A percentile compares a stretch with the other conserved stretches of the same genome.
Evolutionary conservation across 108 stramenopile species (phyloP).

Genomic region (Aurantiochytrium sp.): DNA sequence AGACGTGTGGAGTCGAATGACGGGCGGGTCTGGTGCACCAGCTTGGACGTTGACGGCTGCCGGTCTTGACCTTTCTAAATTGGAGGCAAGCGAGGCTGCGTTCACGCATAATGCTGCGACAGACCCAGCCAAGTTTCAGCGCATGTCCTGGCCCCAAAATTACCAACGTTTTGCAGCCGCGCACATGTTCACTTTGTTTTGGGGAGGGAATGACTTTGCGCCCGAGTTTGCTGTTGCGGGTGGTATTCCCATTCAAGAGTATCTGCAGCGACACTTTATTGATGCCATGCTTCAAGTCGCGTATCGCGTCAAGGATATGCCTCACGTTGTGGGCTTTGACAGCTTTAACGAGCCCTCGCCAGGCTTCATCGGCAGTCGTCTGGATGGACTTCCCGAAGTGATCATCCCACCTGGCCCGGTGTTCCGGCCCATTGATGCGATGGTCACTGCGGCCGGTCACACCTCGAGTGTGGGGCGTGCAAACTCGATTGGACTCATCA

Average conservation of each 20-base stretch:
- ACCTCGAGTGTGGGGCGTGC: not conserved
- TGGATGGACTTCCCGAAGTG: not conserved
- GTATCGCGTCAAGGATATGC: not conserved
- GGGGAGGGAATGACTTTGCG: slow-evolving; percentile 19
- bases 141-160: slow-evolving; percentile 15
- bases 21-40: slow-evolving; percentile 44
- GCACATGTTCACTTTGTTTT: slow-evolving; percentile 14
- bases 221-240: slow-evolving; percentile 8
- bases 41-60: slow-evolving; percentile 41
- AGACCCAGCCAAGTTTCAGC: not conserved
- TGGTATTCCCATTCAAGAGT: slow-evolving; percentile 11
- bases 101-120: not conserved
- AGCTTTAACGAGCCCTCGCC: slow-evolving; percentile 18
- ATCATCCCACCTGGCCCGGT: slow-evolving; percentile 1
- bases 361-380: not conserved
- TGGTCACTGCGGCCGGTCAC: not conserved
- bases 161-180: not conserved
- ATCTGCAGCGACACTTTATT: slow-evolving; percentile 2
- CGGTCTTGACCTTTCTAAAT: slow-evolving; percentile 31
- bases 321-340: slow-evolving; percentile 7
- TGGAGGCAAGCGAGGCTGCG: slow-evolving; percentile 32
- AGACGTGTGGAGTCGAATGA: slow-evolving; percentile 51
- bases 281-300: not conserved
- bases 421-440: not conserved
- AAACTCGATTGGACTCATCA: not conserved